Conservation (phyloP, 257 asterid genomes). For the Solanum chaucha region DNA sequence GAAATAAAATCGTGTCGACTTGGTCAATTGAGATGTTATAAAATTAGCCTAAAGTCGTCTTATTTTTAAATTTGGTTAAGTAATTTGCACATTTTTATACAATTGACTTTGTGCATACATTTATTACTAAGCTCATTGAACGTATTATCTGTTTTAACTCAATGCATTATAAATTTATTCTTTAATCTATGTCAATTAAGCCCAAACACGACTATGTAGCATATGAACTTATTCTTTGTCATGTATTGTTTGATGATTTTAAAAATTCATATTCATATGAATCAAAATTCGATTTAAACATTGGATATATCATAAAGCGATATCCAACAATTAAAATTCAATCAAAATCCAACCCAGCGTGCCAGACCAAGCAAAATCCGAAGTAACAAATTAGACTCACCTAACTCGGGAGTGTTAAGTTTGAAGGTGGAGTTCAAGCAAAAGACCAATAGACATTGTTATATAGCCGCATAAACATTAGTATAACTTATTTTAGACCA, state of each 20-base stretch:
- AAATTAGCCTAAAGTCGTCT: not conserved
- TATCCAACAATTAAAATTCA: accelerated
- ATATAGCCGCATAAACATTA: too few species aligned
- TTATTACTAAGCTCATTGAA: not conserved
- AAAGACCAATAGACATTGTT: too few species aligned
- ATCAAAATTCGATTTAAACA: not conserved
- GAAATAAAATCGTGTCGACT: not conserved
- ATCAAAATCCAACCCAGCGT: too few species aligned
- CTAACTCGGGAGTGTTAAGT: too few species aligned
- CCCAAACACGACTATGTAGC: too few species aligned
- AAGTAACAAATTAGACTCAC: too few species aligned
- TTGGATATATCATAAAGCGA: accelerated
- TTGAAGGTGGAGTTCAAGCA: too few species aligned
- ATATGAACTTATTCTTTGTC: not conserved
- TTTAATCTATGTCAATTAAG: not conserved
- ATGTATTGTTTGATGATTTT: too few species aligned
- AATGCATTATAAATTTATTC: too few species aligned
- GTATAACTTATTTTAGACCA: too few species aligned
- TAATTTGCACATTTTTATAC: not conserved
- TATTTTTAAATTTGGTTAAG: not conserved
- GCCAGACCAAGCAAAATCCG: too few species aligned
- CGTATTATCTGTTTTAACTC: not conserved
- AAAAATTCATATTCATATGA: not conserved
- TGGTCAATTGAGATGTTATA: not conserved
- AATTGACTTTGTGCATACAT: not conserved